Percentiles rank a stretch among this genome's conserved stretches.
phyloP scores from a whole-genome alignment of 352 stramenopile species.

The Globisporangium uncinulatum region DNA sequence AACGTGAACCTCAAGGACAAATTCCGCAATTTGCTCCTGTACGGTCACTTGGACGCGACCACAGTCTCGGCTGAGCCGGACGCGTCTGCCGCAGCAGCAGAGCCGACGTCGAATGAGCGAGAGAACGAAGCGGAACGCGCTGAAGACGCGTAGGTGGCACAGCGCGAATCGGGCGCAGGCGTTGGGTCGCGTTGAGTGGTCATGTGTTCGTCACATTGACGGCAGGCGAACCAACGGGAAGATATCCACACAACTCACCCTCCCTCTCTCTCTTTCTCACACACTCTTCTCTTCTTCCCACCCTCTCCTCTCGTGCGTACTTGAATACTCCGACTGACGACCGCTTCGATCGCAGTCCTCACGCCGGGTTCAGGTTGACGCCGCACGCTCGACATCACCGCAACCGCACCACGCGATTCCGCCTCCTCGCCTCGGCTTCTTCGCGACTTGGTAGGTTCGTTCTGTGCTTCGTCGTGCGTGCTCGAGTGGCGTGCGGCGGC shows the following conservation, averaged over 20 bases:
- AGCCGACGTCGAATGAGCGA: background rate
- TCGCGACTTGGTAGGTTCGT: background rate
- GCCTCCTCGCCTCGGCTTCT: background rate
- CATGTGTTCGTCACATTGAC: conserved; percentile 5
- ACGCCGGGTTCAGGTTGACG: background rate
- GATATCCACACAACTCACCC: conserved; percentile 9
- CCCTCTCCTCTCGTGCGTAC: background rate
- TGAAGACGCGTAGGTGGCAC: background rate
- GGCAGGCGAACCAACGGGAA: background rate
- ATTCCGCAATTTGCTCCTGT: conserved; percentile 66
- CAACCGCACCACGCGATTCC: background rate
- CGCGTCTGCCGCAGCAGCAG: background rate
- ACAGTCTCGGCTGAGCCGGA: background rate
- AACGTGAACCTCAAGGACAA: conserved; percentile 86
- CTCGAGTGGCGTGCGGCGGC: background rate
- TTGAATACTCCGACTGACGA: background rate
- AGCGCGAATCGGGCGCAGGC: background rate
- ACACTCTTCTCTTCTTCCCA: background rate
- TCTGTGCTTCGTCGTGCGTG: background rate
- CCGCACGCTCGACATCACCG: background rate
- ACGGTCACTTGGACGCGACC: conserved; percentile 21
- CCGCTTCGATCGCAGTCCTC: background rate
- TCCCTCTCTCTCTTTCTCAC: background rate
- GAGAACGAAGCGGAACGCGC: conserved; percentile 2
- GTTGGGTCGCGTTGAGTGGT: background rate